phyloP scores from a whole-genome alignment of 2,329 filamentous ascomycete species.

The Colletotrichum cordylinicola region DNA sequence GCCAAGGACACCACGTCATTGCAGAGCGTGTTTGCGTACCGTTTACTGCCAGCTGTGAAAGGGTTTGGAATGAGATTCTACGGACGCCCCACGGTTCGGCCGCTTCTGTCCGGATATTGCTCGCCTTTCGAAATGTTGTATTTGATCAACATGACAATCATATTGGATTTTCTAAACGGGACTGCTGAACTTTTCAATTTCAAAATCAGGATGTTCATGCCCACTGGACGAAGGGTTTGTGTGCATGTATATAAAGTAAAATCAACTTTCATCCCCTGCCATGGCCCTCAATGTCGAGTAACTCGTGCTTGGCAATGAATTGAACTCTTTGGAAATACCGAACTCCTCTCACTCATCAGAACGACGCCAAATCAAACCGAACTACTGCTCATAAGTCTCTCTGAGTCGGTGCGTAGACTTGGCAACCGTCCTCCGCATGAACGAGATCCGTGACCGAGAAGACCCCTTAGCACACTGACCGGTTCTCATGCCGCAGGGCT shows the following conservation, averaged over 20 bases:
- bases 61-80: not conserved
- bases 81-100: not conserved
- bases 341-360: not conserved
- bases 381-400: not conserved
- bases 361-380: not conserved
- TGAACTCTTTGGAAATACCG: rapidly evolving
- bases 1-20: not conserved
- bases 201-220: rapidly evolving
- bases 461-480: not conserved
- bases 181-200: not conserved
- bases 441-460: not conserved
- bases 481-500: not conserved
- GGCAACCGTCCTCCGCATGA: not conserved
- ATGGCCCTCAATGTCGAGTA: too few species aligned
- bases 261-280: too few species aligned
- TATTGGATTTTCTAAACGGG: rapidly evolving
- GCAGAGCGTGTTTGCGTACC: not conserved
- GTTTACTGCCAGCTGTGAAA: not conserved
- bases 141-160: not conserved
- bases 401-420: not conserved
- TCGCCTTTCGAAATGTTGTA: not conserved
- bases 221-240: not conserved
- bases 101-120: not conserved
- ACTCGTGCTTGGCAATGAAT: not conserved
- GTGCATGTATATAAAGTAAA: rapidly evolving